Conservation (phyloP, 306 rosid genomes). For the Ormosia emarginata region DNA sequence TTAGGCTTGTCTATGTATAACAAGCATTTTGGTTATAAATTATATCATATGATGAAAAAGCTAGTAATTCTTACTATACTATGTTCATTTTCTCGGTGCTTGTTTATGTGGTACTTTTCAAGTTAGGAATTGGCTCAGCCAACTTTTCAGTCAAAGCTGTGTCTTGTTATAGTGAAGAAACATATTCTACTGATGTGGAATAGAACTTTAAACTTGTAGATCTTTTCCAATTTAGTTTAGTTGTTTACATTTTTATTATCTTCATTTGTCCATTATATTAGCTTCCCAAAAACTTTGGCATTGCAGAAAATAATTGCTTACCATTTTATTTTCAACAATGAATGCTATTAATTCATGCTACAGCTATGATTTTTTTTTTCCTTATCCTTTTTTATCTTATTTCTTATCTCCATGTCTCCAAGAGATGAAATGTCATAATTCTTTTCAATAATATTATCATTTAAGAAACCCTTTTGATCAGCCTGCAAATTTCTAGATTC, state of each 20-base stretch:
- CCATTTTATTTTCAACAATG: neutral
- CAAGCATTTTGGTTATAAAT: neutral
- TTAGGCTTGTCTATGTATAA: neutral
- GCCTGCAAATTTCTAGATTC: neutral
- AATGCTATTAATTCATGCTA: neutral
- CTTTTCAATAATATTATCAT: neutral
- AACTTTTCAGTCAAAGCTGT: neutral
- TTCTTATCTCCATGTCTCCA: neutral
- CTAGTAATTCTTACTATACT: neutral
- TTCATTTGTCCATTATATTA: constrained; percentile 1
- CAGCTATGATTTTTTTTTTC: neutral
- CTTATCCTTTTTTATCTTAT: neutral
- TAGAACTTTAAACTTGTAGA: neutral
- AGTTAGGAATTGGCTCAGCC: neutral
- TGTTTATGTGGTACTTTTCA: neutral
- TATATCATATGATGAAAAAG: neutral
- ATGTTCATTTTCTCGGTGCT: neutral
- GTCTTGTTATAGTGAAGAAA: neutral
- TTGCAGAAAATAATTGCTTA: neutral
- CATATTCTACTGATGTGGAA: neutral
- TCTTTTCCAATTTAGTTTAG: neutral
- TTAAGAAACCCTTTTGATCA: neutral
- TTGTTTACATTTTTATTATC: neutral
- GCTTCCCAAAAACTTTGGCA: neutral
- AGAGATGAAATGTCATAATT: neutral